Base-by-base conservation (phyloP, 2,329 filamentous ascomycete species). In the Colletotrichum paranaense region DNA sequence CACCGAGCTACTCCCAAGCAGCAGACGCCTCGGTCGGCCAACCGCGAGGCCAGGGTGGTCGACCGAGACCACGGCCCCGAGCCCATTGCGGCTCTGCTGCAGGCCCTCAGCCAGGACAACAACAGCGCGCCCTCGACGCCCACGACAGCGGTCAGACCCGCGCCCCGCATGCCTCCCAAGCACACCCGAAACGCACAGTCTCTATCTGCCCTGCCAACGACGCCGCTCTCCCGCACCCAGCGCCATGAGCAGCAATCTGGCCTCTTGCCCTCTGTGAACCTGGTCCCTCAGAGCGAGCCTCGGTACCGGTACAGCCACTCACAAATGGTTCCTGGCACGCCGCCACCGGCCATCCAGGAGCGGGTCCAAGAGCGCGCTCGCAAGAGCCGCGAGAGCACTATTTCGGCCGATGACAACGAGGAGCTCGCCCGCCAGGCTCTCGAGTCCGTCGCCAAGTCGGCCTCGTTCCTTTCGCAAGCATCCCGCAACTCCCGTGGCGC, bases 351-450 rank as follows among this genome's bases (percentile, higher is more conserved):
- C n/a, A 85, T 85, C 60, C 62, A 57, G 35, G 16, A 42, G 6
- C 32, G 62, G 3, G 87, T 89, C 52, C 89, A 80, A 46, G 84
- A 85, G 24, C 85, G 85, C 62, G 87, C 89, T 49, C 90, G 90
- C 65, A 91, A 92, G 81, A 95, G 94, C 81, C 91, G 94, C 73
- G 95, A 97, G 81, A 96, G 94, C 84, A 97, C 94, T 1, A 95
- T 97, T 62, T 97, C 94, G 1, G 92, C 90, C 24, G 88, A 88
- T 56, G 88, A 89, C 57, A 89, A 88, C 63, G 90, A 88, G 76
- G 88, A 90, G 77, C 83, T 90, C 28, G 88, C 87, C 1, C 85
- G 88, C 5, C 87, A 89, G 72, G 88, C 88, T 0, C 77, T 90
- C 16, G 84, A 88, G 74, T 87, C 86, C 0, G 87, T 89, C 12